Evolutionary conservation across 1,284 basidiomycete genomes (phyloP).

Genomic region (Kalmanozyma brasiliensis): DNA sequence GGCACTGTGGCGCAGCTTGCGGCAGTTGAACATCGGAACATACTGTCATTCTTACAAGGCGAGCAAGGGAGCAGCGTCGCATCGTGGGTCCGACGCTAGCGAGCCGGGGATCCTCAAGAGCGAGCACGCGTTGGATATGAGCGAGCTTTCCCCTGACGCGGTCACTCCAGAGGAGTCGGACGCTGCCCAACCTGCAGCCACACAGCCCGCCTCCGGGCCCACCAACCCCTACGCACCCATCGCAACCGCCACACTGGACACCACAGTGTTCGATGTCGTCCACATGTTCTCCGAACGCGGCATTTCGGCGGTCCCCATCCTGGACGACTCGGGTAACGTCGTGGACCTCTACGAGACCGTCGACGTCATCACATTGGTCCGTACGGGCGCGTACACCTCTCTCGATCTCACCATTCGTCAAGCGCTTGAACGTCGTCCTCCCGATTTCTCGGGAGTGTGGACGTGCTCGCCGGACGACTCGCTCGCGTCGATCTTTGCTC

Average conservation of each 20-base stretch:
- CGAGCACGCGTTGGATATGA: constrained; percentile 23
- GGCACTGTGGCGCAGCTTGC: constrained; percentile 76
- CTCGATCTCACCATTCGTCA: constrained; percentile 94
- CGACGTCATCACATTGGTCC: constrained; percentile 86
- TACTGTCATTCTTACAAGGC: constrained; percentile 73
- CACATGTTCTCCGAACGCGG: constrained; percentile 97
- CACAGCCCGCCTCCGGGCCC: not conserved
- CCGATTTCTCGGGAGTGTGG: constrained; percentile 96
- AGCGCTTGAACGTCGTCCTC: constrained; percentile 82
- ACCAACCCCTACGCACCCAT: constrained; percentile 81
- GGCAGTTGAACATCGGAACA: constrained; percentile 90
- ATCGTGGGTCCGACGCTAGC: constrained; percentile 37
- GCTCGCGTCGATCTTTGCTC: constrained; percentile 87
- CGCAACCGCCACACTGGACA: constrained; percentile 88
- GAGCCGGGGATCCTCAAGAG: constrained; percentile 29
- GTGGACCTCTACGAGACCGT: constrained; percentile 98
- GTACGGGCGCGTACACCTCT: constrained; percentile 92
- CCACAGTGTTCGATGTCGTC: constrained; percentile 96
- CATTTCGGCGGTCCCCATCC: constrained; percentile 95
- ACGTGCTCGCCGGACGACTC: constrained; percentile 94
- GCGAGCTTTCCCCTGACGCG: constrained; percentile 14
- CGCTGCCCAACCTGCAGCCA: constrained; percentile 13
- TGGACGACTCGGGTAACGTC: constrained; percentile 91
- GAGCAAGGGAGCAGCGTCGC: constrained; percentile 5
- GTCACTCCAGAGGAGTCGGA: no score